Base-by-base conservation (phyloP, 176 grass and related monocot genomes). In the Bromus sterilis region DNA sequence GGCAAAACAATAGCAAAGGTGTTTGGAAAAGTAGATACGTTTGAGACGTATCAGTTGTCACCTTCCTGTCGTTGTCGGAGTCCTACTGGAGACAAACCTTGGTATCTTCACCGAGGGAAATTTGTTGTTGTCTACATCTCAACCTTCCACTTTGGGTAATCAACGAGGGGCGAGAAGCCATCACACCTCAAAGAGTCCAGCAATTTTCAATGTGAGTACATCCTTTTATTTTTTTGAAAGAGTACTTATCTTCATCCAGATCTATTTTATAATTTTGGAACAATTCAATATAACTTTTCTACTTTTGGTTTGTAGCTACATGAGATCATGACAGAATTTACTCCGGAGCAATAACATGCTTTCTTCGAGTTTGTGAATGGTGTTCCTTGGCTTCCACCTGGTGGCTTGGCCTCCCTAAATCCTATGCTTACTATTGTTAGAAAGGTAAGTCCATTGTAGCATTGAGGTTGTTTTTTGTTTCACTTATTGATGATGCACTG, bases 331-430 rank as follows among this genome's bases (percentile, higher is more conserved):
- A 37, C 61, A 32, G 91, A 94, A 87, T 97, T 97, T 85, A 86
- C 87, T 18, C 83, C 85, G 7, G 91, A 94, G 51, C 89, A 92
- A 51, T 91, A 97, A 71, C 89, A 92, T 84, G 85, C 94, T 73
- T 97, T 97, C 76, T 97, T 89, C 63, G 89, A 94, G 39, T 97
- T 97, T 87, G 91, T 97, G 15, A 97, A 91, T 30, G 94, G 91
- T 59, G 91, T 91, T 88, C 91, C 94, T 66, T 81, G 91, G 61
- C 91, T 97, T 85, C 94, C 91, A 49, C 91, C 94, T 69, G 94
- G 94, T 80, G 94, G 94, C 66, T 71, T 97, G n/a, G 86, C 91
- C 41, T 89, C 89, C 13, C 68, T 97, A 18, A 97, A 87, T 81
- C 94, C 91, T 29, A 97, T 94, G 63, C 75, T 97, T 16, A 97